These are phyloP conservation scores for Elaeis oleifera DNA, from an alignment of 202 grass and related monocot genomes.

Conservation along the genomic window DNA sequence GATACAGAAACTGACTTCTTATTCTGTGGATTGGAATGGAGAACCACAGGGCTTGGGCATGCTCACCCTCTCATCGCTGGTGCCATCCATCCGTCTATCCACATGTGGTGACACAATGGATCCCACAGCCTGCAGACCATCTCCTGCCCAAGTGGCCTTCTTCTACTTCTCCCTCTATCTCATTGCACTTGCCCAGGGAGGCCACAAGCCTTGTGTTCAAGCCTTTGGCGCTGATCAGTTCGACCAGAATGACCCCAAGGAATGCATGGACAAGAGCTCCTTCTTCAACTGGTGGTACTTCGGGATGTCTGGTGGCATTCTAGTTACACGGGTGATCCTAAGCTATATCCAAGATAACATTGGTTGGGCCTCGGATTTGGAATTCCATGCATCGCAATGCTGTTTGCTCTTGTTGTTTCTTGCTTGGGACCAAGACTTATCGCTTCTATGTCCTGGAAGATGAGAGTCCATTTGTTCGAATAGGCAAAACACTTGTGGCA, in stretches of 20 bases:
- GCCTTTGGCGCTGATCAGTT: constrained; percentile 42
- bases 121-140: constrained; percentile 5
- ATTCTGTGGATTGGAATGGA: not conserved
- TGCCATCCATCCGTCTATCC: constrained; percentile 6
- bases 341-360: constrained; percentile 53
- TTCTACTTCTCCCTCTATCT: constrained; percentile 48
- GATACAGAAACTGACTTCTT: too few relatives aligned
- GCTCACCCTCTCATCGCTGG: constrained; percentile 21
- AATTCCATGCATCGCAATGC: constrained; percentile 28
- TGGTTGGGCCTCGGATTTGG: constrained; percentile 43
- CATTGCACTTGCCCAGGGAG: constrained; percentile 28
- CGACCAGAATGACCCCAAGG: constrained; percentile 30
- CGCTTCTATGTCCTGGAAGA: constrained; percentile 21
- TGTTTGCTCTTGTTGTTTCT: constrained; percentile 19
- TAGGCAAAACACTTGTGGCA: constrained; percentile 6
- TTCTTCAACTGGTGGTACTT: constrained; percentile 82
- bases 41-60: constrained; percentile 30
- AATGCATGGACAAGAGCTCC: constrained; percentile 30
- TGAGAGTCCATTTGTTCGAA: constrained; percentile 20
- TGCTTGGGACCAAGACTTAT: constrained; percentile 37
- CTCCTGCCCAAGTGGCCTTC: constrained; percentile 26
- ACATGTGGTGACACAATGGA: not conserved
- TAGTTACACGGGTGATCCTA: constrained; percentile 8
- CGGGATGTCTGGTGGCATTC: constrained; percentile 25
- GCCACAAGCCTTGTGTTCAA: constrained; percentile 38